Conservation (phyloP, 1,284 basidiomycete species). For the Golubevia pallescens region DNA sequence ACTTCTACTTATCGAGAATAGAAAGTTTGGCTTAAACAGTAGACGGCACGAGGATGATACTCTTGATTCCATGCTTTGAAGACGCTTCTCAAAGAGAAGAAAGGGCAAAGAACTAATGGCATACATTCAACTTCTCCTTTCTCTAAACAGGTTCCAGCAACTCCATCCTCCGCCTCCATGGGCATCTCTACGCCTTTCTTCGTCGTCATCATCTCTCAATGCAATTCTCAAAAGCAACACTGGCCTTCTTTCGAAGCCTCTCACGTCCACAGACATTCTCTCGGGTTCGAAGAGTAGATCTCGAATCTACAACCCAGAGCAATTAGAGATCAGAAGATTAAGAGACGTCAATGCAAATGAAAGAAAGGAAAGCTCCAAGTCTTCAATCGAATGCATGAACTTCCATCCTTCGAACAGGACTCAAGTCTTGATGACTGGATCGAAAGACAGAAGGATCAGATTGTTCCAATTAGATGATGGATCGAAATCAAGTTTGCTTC, state of each 20-base stretch:
- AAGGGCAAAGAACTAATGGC: background rate
- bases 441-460: conserved; percentile 45
- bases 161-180: conserved; percentile 55
- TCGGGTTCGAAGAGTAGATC: conserved; percentile 19
- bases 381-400: conserved; percentile 48
- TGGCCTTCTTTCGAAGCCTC: conserved; percentile 28
- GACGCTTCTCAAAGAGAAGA: conserved; percentile 1
- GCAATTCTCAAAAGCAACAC: conserved; percentile 43
- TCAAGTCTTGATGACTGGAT: conserved; percentile 52
- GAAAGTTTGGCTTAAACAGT: too few relatives aligned
- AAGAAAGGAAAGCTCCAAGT: conserved; percentile 18
- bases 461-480: conserved; percentile 35
- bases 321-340: conserved; percentile 53
- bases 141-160: conserved; percentile 33
- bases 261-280: conserved; percentile 11
- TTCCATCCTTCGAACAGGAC: conserved; percentile 53
- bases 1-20: too few relatives aligned
- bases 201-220: conserved; percentile 18
- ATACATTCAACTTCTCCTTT: background rate
- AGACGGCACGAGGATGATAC: too few relatives aligned
- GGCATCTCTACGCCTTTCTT: conserved; percentile 36
- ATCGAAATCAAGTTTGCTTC: conserved; percentile 53
- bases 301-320: conserved; percentile 23
- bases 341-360: conserved; percentile 49
- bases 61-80: too few relatives aligned